These are phyloP conservation scores for Cicer cuneatum DNA, from an alignment of 306 rosid genomes.

Conservation along the genomic window DNA sequence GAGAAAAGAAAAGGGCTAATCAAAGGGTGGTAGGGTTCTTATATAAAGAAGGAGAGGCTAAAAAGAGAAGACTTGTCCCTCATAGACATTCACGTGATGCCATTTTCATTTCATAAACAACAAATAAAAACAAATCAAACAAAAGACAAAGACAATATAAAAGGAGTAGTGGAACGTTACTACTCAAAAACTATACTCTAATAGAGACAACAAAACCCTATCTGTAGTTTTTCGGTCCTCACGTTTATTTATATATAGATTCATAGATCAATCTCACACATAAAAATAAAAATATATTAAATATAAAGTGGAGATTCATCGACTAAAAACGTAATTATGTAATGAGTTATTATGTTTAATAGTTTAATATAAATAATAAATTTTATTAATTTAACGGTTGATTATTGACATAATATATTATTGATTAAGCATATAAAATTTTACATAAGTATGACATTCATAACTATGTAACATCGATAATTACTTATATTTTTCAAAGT, in stretches of 20 bases:
- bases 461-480: no score
- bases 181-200: conserved; percentile 49
- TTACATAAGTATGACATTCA: no score
- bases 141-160: conserved; percentile 55
- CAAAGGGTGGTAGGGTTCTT: conserved; percentile 47
- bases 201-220: conserved; percentile 53
- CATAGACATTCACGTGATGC: conserved; percentile 70
- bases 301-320: no score
- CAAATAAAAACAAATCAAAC: conserved; percentile 28
- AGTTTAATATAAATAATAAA: no score
- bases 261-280: conserved; percentile 11
- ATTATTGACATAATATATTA: no score
- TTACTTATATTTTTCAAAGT: no score
- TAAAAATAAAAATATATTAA: no score
- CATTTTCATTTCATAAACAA: conserved; percentile 39
- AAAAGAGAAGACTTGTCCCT: conserved; percentile 48
- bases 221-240: conserved; percentile 43
- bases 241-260: not conserved
- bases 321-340: no score
- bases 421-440: no score
- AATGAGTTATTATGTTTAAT: no score
- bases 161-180: conserved; percentile 58
- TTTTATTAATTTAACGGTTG: no score
- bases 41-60: conserved; percentile 41
- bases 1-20: conserved; percentile 41